Evolutionary conservation across 176 grass and related monocot genomes (phyloP).

Genomic region (Cocos nucifera): DNA sequence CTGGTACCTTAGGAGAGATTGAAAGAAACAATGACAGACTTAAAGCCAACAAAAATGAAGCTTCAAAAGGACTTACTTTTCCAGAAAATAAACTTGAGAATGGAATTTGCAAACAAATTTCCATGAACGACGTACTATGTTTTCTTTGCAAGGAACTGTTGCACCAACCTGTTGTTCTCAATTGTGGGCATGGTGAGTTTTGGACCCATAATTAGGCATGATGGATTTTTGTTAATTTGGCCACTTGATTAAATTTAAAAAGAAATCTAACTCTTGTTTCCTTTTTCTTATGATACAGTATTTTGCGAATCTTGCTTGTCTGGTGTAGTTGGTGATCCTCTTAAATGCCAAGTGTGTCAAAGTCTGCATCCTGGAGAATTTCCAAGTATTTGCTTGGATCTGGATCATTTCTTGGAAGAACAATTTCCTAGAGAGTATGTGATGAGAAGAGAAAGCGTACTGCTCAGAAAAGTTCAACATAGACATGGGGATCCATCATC

Average conservation of each 20-base stretch:
- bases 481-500: conserved; percentile 36
- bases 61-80: conserved; percentile 17
- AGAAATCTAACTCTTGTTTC: conserved; percentile 5
- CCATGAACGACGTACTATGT: conserved; percentile 56
- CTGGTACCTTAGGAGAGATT: conserved; percentile 10
- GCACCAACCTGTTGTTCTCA: conserved; percentile 78
- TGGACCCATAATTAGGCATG: conserved; percentile 18
- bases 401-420: conserved; percentile 82
- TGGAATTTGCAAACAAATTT: conserved; percentile 34
- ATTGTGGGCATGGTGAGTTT: conserved; percentile 89
- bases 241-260: no score
- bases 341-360: conserved; percentile 67
- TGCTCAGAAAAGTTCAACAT: conserved; percentile 26
- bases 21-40: conserved; percentile 15
- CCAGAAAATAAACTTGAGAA: conserved; percentile 14
- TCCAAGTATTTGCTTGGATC: conserved; percentile 78
- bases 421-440: conserved; percentile 66
- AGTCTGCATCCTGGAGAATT: conserved; percentile 57
- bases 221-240: not conserved
- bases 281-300: conserved; percentile 29
- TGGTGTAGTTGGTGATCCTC: conserved; percentile 31
- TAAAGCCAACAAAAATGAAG: conserved; percentile 19
- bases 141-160: conserved; percentile 54
- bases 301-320: conserved; percentile 44
- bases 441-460: conserved; percentile 37